Evolutionary conservation across 2,329 filamentous ascomycete species (phyloP), one percentile per base, ranked within the genome.

Genomic region (Helminthosporium solani): DNA sequence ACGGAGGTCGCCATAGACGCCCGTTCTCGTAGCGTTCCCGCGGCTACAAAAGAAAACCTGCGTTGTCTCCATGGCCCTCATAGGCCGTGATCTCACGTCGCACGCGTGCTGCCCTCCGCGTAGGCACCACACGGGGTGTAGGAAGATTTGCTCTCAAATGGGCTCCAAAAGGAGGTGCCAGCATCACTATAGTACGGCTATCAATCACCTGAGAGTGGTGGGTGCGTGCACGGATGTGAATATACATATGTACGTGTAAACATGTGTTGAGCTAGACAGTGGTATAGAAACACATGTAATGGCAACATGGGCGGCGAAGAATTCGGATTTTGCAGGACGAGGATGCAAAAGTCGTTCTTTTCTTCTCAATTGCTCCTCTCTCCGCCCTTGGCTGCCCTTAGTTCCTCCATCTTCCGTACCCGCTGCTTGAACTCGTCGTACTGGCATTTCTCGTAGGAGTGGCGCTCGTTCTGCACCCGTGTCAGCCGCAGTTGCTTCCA

Each of bases 391-490:
- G 88, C 84, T 58, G 84, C 91, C 69, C 90, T 83, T 68, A 99
- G 76, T 78, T 99, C 91, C 65, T 97, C 85, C 94, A 99, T 99
- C 85, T 96, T 97, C 68, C 87, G 89, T 56, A 99, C 94, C 48
- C 94, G 85, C 81, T 92, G 90, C 84, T 96, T 96, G 81, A 99
- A 99, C 73, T 97, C 94, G 56, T 88, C 88, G 75, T 99, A 99
- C 70, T 99, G 94, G 83, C 94, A 99, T 74, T 97, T 97, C 73
- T 99, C 94, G 80, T 99, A 99, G 67, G 85, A 87, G 76, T 99
- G 94, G 78, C 94, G 82, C 80, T 99, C 94, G 72, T 90, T 85
- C 94, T 97, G 68, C 49, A 12, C 19, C 9, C 18, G 1, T 3
- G 50, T 67, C 44, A 65, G 60, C 48, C 27, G n/a, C 40, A 21